Conservation (phyloP, 2,329 filamentous ascomycete genomes). For the Scedosporium dehoogii region DNA sequence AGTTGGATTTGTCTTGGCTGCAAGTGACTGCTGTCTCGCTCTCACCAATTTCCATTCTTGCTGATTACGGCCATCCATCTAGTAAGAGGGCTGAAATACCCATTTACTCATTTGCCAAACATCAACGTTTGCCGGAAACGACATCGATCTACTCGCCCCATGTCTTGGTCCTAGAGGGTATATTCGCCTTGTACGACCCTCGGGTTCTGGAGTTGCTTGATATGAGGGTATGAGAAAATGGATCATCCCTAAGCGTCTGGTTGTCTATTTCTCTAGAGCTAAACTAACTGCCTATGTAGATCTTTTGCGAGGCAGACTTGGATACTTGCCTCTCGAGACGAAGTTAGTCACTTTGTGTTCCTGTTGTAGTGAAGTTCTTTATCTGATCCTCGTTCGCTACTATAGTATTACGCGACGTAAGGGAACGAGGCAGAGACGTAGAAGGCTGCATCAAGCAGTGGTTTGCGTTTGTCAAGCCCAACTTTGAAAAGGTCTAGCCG, state of each 20-base stretch:
- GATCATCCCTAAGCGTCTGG: neutral
- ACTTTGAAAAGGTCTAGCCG: constrained; percentile 62
- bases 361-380: neutral
- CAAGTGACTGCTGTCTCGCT: neutral
- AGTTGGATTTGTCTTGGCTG: neutral
- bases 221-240: constrained; percentile 56
- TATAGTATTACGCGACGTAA: constrained; percentile 74
- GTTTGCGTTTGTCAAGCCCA: constrained; percentile 94
- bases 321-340: constrained; percentile 86
- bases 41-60: neutral
- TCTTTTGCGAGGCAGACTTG: constrained; percentile 92
- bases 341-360: constrained; percentile 42
- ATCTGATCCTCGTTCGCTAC: neutral
- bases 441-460: constrained; percentile 97
- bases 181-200: constrained; percentile 85
- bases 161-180: constrained; percentile 90
- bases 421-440: constrained; percentile 80
- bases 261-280: neutral
- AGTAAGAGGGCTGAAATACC: constrained; percentile 86
- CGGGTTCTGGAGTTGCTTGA: constrained; percentile 80
- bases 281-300: constrained; percentile 33
- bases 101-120: constrained; percentile 89
- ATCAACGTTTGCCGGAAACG: constrained; percentile 68
- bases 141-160: constrained; percentile 93
- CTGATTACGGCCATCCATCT: constrained; percentile 2